Conservation (phyloP, 768 basidiomycete genomes). For the Cystobasidium onofrii region DNA sequence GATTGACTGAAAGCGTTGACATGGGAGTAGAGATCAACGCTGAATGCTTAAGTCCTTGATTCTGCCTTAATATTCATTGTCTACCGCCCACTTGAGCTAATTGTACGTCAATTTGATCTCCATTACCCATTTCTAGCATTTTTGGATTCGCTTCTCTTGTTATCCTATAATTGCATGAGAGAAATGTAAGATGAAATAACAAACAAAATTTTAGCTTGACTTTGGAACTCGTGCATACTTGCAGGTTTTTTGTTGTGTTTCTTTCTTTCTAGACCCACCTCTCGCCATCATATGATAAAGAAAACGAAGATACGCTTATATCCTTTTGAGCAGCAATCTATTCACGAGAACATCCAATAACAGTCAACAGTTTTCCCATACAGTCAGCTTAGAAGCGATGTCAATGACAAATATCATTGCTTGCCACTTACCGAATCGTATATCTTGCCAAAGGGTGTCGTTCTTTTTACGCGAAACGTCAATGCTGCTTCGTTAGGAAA, state of each 20-base stretch:
- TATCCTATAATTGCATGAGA: slow-evolving; percentile 1
- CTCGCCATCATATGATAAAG: slow-evolving; percentile 16
- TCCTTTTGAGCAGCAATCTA: slow-evolving; percentile 21
- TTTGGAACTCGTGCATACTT: no score
- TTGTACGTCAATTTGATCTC: slow-evolving; percentile 30
- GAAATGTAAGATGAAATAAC: no score
- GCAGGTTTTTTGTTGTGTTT: neutral
- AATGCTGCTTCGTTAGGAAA: slow-evolving; percentile 9
- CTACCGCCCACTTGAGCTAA: slow-evolving; percentile 23
- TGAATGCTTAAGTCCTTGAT: no score
- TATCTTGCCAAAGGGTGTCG: slow-evolving; percentile 25
- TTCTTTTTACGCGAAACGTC: slow-evolving; percentile 8
- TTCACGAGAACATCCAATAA: neutral
- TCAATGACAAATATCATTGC: no score
- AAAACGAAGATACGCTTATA: slow-evolving; percentile 2
- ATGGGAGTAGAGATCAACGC: no score
- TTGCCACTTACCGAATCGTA: slow-evolving; percentile 4
- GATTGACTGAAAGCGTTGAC: no score
- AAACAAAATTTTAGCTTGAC: neutral
- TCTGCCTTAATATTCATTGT: neutral
- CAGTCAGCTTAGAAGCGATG: no score
- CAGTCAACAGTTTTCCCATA: neutral
- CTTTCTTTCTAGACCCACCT: no score
- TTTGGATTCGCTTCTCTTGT: slow-evolving; percentile 4
- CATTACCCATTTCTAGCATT: slow-evolving; percentile 25